Evolutionary conservation across 2,329 filamentous ascomycete genomes (phyloP).

Genomic region (Aulographum hederae): DNA sequence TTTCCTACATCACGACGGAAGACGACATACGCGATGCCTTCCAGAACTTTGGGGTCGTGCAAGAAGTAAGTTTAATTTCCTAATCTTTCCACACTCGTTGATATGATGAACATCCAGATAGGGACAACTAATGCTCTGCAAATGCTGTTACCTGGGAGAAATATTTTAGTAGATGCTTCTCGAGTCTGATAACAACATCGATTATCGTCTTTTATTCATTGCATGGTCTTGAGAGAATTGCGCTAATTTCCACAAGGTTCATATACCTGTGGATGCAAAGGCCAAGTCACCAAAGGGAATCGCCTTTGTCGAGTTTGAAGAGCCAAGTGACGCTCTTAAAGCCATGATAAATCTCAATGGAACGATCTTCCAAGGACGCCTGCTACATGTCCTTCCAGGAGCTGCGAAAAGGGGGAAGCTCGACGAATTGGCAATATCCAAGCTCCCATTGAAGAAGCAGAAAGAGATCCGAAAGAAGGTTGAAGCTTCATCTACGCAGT

Average conservation of each 20-base stretch:
- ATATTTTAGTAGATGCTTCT: conserved; percentile 99
- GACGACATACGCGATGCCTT: conserved; percentile 61
- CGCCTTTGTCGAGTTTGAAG: conserved; percentile 64
- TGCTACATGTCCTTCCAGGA: conserved; percentile 78
- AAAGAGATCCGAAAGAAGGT: conserved; percentile 73
- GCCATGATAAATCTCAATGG: conserved; percentile 70
- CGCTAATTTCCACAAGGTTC: conserved; percentile 42
- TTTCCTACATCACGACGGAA: conserved; percentile 64
- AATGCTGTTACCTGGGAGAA: conserved; percentile 82
- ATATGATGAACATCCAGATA: conserved; percentile 98
- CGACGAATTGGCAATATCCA: conserved; percentile 77
- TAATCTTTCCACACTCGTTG: conserved; percentile 8
- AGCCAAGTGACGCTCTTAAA: conserved; percentile 53
- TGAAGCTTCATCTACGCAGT: conserved; percentile 58
- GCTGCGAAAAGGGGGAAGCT: conserved; percentile 67
- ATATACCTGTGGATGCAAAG: conserved; percentile 56
- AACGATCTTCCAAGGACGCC: conserved; percentile 76
- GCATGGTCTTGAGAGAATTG: conserved; percentile 21
- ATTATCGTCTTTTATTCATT: conserved; percentile 3
- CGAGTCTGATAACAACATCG: no score
- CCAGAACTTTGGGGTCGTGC: conserved; percentile 50
- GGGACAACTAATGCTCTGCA: conserved; percentile 98
- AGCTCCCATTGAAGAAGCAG: conserved; percentile 87
- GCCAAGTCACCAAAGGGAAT: conserved; percentile 72
- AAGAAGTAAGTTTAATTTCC: conserved; percentile 57